Conservation (phyloP, 2,329 filamentous ascomycete species). For the Exophiala spinifera region DNA sequence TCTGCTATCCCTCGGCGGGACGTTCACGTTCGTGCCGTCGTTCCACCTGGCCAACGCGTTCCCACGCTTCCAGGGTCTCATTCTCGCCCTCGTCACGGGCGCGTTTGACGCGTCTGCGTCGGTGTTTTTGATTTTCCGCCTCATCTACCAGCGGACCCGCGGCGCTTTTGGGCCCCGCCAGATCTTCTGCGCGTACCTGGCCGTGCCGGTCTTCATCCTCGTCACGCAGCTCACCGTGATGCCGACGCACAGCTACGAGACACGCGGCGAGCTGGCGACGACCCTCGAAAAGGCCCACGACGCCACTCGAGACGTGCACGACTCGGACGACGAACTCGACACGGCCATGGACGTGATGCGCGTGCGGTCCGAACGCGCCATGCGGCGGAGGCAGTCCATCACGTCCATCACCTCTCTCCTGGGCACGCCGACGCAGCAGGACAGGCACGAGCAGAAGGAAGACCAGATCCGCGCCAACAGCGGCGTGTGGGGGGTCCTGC, state of each 20-base stretch:
- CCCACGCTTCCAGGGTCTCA: slow-evolving; percentile 68
- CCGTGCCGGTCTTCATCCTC: slow-evolving; percentile 64
- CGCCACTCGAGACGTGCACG: slow-evolving; percentile 41
- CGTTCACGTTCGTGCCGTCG: slow-evolving; percentile 75
- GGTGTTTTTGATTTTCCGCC: slow-evolving; percentile 70
- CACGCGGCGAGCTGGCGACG: slow-evolving; percentile 70
- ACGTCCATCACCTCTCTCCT: slow-evolving; percentile 69
- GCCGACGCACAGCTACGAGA: slow-evolving; percentile 71
- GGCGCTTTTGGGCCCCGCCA: slow-evolving; percentile 47
- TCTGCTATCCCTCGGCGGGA: slow-evolving; percentile 71
- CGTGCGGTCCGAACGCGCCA: slow-evolving; percentile 54
- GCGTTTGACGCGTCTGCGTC: slow-evolving; percentile 80
- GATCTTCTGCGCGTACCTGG: slow-evolving; percentile 71
- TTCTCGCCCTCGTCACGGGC: slow-evolving; percentile 74
- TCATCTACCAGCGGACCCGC: slow-evolving; percentile 62
- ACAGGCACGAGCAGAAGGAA: slow-evolving; percentile 59
- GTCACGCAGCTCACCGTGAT: slow-evolving; percentile 65
- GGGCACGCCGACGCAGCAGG: slow-evolving; percentile 59
- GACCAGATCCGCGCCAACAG: slow-evolving; percentile 67
- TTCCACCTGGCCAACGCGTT: slow-evolving; percentile 84
- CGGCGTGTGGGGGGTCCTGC: slow-evolving; percentile 82
- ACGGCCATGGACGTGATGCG: slow-evolving; percentile 46
- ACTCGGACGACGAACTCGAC: slow-evolving; percentile 52
- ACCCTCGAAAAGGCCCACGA: slow-evolving; percentile 56
- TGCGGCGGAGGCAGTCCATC: slow-evolving; percentile 60